Evolutionary conservation across 345 rosid genomes (phyloP), one percentile per base, ranked within the genome.

Genomic region (Gossypium sturtianum): DNA sequence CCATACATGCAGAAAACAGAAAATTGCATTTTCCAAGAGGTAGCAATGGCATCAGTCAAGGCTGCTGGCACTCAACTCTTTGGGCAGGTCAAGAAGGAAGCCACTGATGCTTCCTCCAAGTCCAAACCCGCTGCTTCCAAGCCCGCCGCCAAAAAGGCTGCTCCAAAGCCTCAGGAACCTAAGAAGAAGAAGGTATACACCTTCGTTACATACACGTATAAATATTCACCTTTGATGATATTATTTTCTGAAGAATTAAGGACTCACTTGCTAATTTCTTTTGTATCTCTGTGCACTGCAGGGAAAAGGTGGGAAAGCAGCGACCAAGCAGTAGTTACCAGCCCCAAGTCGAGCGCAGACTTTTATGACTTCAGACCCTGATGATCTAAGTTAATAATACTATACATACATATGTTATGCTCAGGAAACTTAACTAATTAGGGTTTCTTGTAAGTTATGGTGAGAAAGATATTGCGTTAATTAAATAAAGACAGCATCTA

Each of bases 31-130:
- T 64, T 43, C 15, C 25, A 41, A 64, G 68, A 64, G 67, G 41
- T 60, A 60, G 66, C 49, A 41, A 64, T 89, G 92, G 85, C 92
- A 76, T 89, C 90, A 58, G 9, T 80, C 66, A 87, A 87, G 77
- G 78, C 83, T 62, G 79, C 45, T 60, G 78, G 78, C 29, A 20
- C 82, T 60, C 83, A 78, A 19, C 2, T 49, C 61, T 51, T 79
- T 5, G 77, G 38, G 44, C 84, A 78, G 78, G 27, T 61, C 74
- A 82, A 87, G 86, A 83, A 85, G 73, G 49, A 41, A 38, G 16
- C 25, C 68, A 41, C 25, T 2, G 49, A 41, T n/a, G 68, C 15
- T n/a, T n/a, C 68, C 47, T 34, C 67, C 47, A 63, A 63, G 41
- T 17, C 67, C 23, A 63, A 63, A 63, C 6, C 67, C 0, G 48